phyloP scores from a whole-genome alignment of 1,284 basidiomycete species.

The Cutaneotrichosporon cutaneum region DNA sequence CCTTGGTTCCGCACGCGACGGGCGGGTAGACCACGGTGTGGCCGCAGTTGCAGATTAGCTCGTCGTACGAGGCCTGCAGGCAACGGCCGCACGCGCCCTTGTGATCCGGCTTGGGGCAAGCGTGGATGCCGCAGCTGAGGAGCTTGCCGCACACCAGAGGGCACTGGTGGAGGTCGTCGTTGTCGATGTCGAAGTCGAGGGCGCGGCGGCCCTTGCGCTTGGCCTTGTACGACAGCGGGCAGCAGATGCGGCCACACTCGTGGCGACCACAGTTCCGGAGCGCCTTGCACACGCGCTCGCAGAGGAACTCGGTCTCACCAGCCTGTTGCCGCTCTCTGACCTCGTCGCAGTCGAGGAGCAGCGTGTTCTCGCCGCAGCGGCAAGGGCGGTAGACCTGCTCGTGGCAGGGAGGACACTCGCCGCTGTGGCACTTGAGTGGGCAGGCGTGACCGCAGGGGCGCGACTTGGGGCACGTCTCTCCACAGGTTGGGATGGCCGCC shows the following conservation, averaged over 20 bases:
- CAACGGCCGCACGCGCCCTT: slow-evolving; percentile 75
- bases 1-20: slow-evolving; percentile 63
- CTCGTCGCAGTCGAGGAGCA: slow-evolving; percentile 57
- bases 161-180: slow-evolving; percentile 69
- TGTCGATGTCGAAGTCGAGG: slow-evolving; percentile 24
- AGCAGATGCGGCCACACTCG: slow-evolving; percentile 76
- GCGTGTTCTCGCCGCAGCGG: slow-evolving; percentile 68
- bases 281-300: slow-evolving; percentile 71
- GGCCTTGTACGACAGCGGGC: slow-evolving; percentile 70
- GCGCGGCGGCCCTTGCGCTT: slow-evolving; percentile 63
- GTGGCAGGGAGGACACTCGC: slow-evolving; percentile 69
- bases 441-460: slow-evolving; percentile 71
- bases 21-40: slow-evolving; percentile 68
- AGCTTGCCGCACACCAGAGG: slow-evolving; percentile 71
- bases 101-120: slow-evolving; percentile 74
- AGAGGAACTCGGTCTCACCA: slow-evolving; percentile 63
- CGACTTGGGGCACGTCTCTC: slow-evolving; percentile 64
- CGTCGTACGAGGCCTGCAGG: slow-evolving; percentile 81
- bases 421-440: slow-evolving; percentile 57
- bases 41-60: slow-evolving; percentile 79
- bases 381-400: slow-evolving; percentile 69
- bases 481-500: slow-evolving; percentile 76
- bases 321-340: slow-evolving; percentile 48
- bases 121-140: slow-evolving; percentile 71
- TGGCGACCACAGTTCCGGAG: slow-evolving; percentile 75